Evolutionary conservation across 2,329 filamentous ascomycete genomes (phyloP), one percentile per base, ranked within the genome.

Genomic region (Lojkania enalia): DNA sequence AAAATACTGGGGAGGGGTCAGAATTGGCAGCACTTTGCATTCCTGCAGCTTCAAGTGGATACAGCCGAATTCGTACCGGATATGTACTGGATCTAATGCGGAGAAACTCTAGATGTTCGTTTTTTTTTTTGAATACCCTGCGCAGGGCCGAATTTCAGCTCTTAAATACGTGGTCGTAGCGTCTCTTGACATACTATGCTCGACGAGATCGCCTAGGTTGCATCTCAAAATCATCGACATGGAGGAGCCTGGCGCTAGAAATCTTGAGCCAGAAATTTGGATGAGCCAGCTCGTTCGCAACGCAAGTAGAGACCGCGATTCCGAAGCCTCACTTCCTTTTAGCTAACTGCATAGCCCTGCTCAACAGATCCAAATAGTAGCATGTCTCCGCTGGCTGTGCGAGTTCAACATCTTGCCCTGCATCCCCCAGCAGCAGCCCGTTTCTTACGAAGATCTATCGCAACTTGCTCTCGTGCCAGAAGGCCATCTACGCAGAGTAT

Each of bases 401-500:
- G 25, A 27, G 25, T 27, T 27, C 25, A 27, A 27, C 25, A 27
- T 27, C 25, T n/a, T 27, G n/a, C 25, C 25, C 25, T 27, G 25
- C 25, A 27, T 27, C 25, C 25, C 25, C 25, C 25, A 27, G 25
- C 25, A 27, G 9, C 25, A 27, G 25, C n/a, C 25, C 25, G 25
- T 27, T 27, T 27, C 25, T 27, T 27, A 27, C 25, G 25, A 27
- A 27, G 25, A 27, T 27, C 25, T 27, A 27, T 27, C 25, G 25
- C 25, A 27, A 18, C 6, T 14, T 40, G 37, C 14, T 30, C 37
- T 40, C 37, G 37, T 40, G 37, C 37, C 37, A 2, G 20, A 40
- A 40, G 37, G 37, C 4, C 37, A 40, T 30, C 21, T 40, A 30
- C 37, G 37, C 37, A 40, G 37, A 30, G 19, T 40, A 40, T 40